A percentile compares a stretch with the other conserved stretches of the same genome.
These are phyloP conservation scores for Xerophyta viscosa DNA, from an alignment of 106 monocot species.

Conservation along the genomic window DNA sequence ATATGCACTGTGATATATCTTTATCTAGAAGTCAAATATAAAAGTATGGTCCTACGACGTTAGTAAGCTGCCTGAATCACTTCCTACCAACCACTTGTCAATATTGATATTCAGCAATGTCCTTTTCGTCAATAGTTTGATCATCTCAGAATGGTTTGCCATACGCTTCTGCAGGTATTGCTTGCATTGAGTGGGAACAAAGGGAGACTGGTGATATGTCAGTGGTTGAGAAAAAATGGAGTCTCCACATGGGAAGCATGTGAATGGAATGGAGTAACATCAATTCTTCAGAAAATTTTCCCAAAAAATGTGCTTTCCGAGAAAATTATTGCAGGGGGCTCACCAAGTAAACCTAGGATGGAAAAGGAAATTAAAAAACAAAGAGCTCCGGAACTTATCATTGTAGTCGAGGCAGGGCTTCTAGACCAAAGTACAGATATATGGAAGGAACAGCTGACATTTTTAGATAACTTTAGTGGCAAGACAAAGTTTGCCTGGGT, in stretches of 20 bases:
- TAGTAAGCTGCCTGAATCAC: too few species aligned
- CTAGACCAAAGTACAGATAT: constrained; percentile 44
- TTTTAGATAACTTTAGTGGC: constrained; percentile 24
- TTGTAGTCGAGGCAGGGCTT: constrained; percentile 30
- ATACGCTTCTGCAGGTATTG: constrained; percentile 45
- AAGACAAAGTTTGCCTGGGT: constrained; percentile 47
- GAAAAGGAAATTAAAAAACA: constrained; percentile 2
- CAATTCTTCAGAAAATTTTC: constrained; percentile 25
- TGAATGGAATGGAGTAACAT: constrained; percentile 42
- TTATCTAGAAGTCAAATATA: too few species aligned
- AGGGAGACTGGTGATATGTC: constrained; percentile 19
- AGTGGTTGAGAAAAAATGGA: constrained; percentile 32
- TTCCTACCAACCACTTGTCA: too few species aligned
- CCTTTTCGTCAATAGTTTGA: too few species aligned
- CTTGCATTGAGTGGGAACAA: constrained; percentile 32
- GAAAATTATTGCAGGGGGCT: constrained; percentile 1
- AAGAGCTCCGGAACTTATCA: constrained; percentile 14
- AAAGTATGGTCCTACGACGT: too few species aligned
- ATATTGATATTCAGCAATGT: too few species aligned
- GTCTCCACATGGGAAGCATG: constrained; percentile 35
- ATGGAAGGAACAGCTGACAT: constrained; percentile 45
- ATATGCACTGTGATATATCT: too few species aligned
- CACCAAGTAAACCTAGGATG: constrained; percentile 7
- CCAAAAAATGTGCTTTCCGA: neutral
- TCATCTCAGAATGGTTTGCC: too few species aligned